Evolutionary conservation across 768 basidiomycete genomes (phyloP), one percentile per base, ranked within the genome.

Genomic region (Psilocybe azurescens): DNA sequence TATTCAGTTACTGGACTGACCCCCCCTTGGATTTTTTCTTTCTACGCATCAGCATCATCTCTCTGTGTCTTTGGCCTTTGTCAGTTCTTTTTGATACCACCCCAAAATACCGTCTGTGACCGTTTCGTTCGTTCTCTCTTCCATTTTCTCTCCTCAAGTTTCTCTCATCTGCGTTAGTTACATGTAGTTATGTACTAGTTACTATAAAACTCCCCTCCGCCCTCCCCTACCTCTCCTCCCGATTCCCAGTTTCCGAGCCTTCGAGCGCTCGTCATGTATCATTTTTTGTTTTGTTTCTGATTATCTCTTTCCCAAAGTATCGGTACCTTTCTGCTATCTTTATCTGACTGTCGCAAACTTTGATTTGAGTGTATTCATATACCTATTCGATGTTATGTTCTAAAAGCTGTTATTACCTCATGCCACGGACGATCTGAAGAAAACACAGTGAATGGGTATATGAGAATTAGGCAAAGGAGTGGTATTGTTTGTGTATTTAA

Each of bases 401-500:
- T 36, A 36, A 36, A 36, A 36, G 33, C 33, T 24, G 24, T 24
- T 24, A 24, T 24, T 24, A 24, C 24, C 24, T 24, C 24, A 24
- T 24, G 24, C 24, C 24, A 24, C 24, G 24, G 24, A 24, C 24
- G 24, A 11, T 36, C 33, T 36, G 6, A 7, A 7, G 33, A 36
- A 7, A 5, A 36, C 33, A 36, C 33, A 7, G 7, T 36, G 33
- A 36, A 36, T 11, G 33, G 33, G 57, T 32, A 39, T 51, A 50
- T 58, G 38, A 18, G 41, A 20, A 59, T 58, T 58, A 63, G 33
- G 36, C 54, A 64, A 75, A 75, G 61, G 72, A 72, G 69, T 70
- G 70, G 67, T 70, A 74, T 77, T 68, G 65, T 65, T 60, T 68
- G 65, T 52, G 63, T 53, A 54, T 63, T 53, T 72, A 64, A 68